These are phyloP conservation scores for Cenchrus purpureus DNA, from an alignment of 176 grass and related monocot genomes.

Conservation along the genomic window DNA sequence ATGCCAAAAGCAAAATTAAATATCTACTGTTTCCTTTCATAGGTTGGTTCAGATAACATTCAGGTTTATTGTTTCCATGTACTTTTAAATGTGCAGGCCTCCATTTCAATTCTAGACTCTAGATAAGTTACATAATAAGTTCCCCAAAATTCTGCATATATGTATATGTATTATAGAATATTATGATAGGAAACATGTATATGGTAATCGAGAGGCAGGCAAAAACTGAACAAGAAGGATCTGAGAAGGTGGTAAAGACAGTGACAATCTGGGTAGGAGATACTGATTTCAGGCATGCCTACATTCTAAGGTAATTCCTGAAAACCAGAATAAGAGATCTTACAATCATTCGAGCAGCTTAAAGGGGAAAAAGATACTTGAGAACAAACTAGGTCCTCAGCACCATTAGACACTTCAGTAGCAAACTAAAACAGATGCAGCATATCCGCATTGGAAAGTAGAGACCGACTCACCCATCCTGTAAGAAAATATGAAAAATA, in stretches of 20 bases:
- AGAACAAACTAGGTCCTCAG: neutral
- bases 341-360: neutral
- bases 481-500: conserved; percentile 38
- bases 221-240: neutral
- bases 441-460: neutral
- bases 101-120: neutral
- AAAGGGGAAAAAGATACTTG: neutral
- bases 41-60: neutral
- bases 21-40: neutral
- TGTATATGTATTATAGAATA: neutral
- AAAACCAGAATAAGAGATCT: neutral
- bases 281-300: conserved; percentile 1
- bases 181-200: neutral
- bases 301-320: conserved; percentile 1
- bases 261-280: neutral
- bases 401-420: conserved; percentile 15
- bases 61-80: neutral
- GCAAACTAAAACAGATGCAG: neutral
- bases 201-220: neutral
- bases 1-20: neutral
- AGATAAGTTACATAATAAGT: neutral
- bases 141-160: neutral
- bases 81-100: neutral
- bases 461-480: conserved; percentile 75
- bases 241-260: neutral